Evolutionary conservation across 768 basidiomycete genomes (phyloP), one percentile per base, ranked within the genome.

Genomic region (Tylopilus balloui): DNA sequence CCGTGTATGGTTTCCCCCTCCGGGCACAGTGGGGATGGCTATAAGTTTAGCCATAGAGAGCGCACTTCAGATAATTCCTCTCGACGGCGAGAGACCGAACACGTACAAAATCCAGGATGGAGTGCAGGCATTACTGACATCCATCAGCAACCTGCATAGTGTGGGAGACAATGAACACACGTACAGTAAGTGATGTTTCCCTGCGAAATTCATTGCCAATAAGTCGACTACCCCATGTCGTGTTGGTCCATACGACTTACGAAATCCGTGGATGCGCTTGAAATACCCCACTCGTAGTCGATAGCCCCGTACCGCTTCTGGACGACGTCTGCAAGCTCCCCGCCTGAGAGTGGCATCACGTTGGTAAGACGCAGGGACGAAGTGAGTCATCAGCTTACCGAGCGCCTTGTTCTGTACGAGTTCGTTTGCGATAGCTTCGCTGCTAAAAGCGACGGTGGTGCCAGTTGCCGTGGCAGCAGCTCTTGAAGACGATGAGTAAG

Each of bases 1-100:
- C 2, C 68, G 69, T 0, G 90, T 91, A 56, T 92, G 90, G 59
- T 91, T 91, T 8, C 88, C 88, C 11, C 88, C 89, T 54, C 81
- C 74, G 0, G 70, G 62, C 19, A 80, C 71, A 0, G 85, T 88
- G 3, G 89, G 90, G 35, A 92, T 92, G 11, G 86, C 88, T 89
- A 17, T 39, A 13, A 29, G 36, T 47, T 45, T 2, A 34, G 35
- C n/a, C 23, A 10, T 27, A 20, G 8, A 35, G 4, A 11, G 12
- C 15, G 12, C 21, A 20, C 23, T 23, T 53, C 50, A 50, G 24
- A 28, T 14, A 32, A 11, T 20, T 40, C 28, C 41, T 19, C 6
- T 28, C 23, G 35, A 43, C 25, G 12, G 45, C 8, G 25, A 21
- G 6, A 31, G 9, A 32, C 28, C 7, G 9, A 17, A 25, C 19